Base-by-base conservation (phyloP, 345 rosid genomes). In the Boechera stricta region DNA sequence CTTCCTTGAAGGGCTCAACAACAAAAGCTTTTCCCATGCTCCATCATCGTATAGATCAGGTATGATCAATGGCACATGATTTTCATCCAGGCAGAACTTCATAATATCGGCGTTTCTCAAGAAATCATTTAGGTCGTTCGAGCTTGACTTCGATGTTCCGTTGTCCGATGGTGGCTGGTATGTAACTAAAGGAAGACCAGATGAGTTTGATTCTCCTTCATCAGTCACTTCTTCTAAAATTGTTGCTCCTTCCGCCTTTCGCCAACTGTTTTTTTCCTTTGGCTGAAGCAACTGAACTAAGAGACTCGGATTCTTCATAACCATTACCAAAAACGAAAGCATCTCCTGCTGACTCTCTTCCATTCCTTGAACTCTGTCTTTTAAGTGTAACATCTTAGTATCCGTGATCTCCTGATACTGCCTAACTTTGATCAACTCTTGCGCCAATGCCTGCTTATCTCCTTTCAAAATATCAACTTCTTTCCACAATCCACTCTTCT, bases 321-420 rank as follows among this genome's bases (percentile, higher is more conserved):
- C 97, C 99, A 91, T 86, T 29, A 92, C 87, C 65, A 95, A 79
- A 82, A 95, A 92, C 5, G 99, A 95, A 47, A 95, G 89, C 99
- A 95, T 83, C 88, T 91, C 94, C 71, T 92, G 96, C 69, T 91
- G 98, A 77, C 87, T 89, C 81, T 86, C 88, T 85, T 95, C 99
- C 92, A 92, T 91, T 62, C 97, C 96, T 69, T 91, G 92, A 69
- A 95, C 74, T 13, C 87, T 82, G 36, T 92, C 96, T 81, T 90
- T 79, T 80, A 90, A 75, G 38, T 80, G 80, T 47, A 85, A 68
- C 84, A 95, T 65, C 60, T 88, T 95, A 24, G 84, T 86, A 15
- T 89, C 91, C 0, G 96, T 83, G 52, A 69, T 82, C 83, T 92
- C 94, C 79, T 95, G 97, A 74, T 72, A 77, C 71, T 92, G 87